Percentiles rank a stretch among this genome's conserved stretches.
phyloP scores from a whole-genome alignment of 805 yeast species.

The Lipomyces oligophaga region DNA sequence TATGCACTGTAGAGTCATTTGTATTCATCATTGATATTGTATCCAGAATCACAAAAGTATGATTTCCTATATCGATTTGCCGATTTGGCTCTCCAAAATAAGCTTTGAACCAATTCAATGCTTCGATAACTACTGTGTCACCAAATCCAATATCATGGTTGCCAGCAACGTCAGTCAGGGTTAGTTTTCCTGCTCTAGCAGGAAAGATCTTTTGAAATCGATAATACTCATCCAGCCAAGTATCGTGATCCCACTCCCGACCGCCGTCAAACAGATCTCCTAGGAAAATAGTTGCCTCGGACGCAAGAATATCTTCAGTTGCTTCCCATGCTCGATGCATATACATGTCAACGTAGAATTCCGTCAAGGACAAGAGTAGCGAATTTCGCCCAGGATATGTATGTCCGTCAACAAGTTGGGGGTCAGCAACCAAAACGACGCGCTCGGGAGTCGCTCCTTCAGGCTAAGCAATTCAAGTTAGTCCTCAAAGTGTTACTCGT shows the following conservation, averaged over 20 bases:
- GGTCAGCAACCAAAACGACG: slow-evolving; percentile 69
- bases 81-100: slow-evolving; percentile 69
- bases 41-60: slow-evolving; percentile 73
- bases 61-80: slow-evolving; percentile 55
- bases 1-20: slow-evolving; percentile 43
- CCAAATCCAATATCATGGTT: slow-evolving; percentile 98
- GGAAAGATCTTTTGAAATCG: slow-evolving; percentile 69
- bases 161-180: slow-evolving; percentile 56
- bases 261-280: slow-evolving; percentile 98
- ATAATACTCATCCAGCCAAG: slow-evolving; percentile 64
- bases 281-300: slow-evolving; percentile 71
- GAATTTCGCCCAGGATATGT: slow-evolving; percentile 74
- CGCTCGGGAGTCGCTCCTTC: slow-evolving; percentile 21
- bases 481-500: background rate
- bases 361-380: slow-evolving; percentile 52
- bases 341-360: slow-evolving; percentile 67
- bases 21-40: slow-evolving; percentile 75
- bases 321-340: slow-evolving; percentile 69
- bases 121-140: slow-evolving; percentile 55
- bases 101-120: slow-evolving; percentile 59
- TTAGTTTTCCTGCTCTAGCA: slow-evolving; percentile 41
- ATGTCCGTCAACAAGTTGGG: slow-evolving; percentile 84
- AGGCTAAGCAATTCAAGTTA: slow-evolving; percentile 3
- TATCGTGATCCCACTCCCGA: slow-evolving; percentile 68
- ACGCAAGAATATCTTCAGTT: slow-evolving; percentile 56